Percentiles rank a stretch among this genome's conserved stretches.
Conservation (phyloP, 139 green algal genomes). For the Chlamydomonas sp. region DNA sequence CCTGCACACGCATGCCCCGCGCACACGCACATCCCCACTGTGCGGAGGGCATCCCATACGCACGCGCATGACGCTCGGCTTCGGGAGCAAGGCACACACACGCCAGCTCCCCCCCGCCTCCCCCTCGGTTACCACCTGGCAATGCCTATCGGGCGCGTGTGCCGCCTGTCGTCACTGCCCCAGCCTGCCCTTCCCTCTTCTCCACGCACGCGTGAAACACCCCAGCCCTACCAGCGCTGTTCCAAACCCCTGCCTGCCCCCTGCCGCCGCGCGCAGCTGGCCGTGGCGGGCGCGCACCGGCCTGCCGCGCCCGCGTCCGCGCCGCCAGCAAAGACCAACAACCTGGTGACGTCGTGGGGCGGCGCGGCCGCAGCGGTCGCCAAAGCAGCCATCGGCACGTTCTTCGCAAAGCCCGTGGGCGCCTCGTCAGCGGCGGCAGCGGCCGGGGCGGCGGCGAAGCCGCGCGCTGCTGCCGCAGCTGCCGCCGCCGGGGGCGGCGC, state of each 20-base stretch:
- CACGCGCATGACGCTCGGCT: no score
- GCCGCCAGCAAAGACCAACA: not conserved
- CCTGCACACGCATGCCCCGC: no score
- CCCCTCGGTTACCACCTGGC: no score
- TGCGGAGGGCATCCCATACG: no score
- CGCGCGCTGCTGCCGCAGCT: no score
- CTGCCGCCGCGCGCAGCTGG: not conserved
- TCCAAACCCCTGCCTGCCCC: not conserved
- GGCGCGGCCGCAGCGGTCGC: not conserved
- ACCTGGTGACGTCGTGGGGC: constrained; percentile 10
- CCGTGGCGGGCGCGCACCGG: not conserved
- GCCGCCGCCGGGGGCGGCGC: no score
- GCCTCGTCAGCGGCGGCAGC: not conserved
- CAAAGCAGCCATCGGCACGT: not conserved
- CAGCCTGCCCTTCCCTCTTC: no score
- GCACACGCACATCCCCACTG: no score
- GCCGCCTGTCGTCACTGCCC: not conserved
- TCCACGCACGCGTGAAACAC: no score
- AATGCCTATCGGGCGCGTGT: not conserved
- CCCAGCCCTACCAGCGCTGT: no score
- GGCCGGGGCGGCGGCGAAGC: not conserved
- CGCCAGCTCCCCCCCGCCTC: no score
- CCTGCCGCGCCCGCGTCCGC: not conserved
- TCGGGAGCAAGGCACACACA: no score
- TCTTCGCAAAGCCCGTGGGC: not conserved